Conservation (phyloP, 129 eudicot species). For the Apium graveolens region DNA sequence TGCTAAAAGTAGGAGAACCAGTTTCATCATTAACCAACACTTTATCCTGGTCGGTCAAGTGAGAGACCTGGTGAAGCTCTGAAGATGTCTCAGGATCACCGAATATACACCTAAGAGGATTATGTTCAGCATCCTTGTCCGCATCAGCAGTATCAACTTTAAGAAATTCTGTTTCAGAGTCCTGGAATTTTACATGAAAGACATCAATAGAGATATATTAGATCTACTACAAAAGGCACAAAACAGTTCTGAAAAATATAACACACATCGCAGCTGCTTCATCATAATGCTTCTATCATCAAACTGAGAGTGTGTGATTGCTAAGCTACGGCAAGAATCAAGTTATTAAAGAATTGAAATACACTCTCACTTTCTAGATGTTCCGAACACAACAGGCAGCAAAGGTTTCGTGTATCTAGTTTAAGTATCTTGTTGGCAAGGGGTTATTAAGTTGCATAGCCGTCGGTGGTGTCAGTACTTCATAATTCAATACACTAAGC, state of each 20-base stretch:
- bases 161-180: conserved; percentile 31
- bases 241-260: not conserved
- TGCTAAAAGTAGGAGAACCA: no score
- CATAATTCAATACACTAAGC: no score
- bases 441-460: no score
- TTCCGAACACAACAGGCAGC: not conserved
- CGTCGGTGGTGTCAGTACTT: no score
- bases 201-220: not conserved
- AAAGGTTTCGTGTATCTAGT: no score
- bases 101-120: conserved; percentile 31
- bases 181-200: conserved; percentile 33
- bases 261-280: not conserved
- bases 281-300: not conserved
- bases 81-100: conserved; percentile 29
- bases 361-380: not conserved
- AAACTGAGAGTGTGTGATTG: not conserved
- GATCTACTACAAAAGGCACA: not conserved
- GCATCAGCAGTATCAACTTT: conserved; percentile 38
- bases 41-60: no score
- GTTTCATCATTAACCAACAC: no score
- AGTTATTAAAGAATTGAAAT: not conserved
- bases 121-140: conserved; percentile 28
- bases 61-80: no score
- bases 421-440: no score
- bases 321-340: not conserved